Base-by-base conservation (phyloP, 371 early-diverging fungal genomes). In the Apophysomyces variabilis region DNA sequence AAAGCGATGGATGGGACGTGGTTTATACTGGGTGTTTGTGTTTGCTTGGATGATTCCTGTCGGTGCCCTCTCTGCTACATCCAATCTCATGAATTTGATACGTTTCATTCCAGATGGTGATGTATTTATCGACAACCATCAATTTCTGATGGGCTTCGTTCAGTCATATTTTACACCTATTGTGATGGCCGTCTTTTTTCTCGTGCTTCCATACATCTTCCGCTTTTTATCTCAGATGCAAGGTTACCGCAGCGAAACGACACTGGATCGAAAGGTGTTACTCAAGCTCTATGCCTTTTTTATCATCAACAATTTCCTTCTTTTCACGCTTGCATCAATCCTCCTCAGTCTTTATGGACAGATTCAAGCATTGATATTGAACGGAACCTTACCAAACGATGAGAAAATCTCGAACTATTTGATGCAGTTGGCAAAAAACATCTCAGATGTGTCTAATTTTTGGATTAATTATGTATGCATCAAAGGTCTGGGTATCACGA, bases 231-330 rank as follows among this genome's bases (percentile, higher is more conserved):
- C 92, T 13, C 76, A 86, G 57, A 82, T 88, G 63, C 92, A 93
- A 77, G 94, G 94, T 16, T 89, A 89, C 38, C 67, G 79, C n/a
- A 89, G 91, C 44, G 75, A 85, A 18, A 83, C 90, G 0, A 90
- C 89, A 3, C 83, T 90, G 5, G 92, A 94, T 57, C 85, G 90
- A 39, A 74, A 77, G 38, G 89, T 91, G 35, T 74, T 92, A 66
- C 75, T 86, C 69, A 94, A 92, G 73, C 85, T 88, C 66, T 93
- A 90, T 72, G 74, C 87, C n/a, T 94, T 93, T 74, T 90, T 88
- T 67, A 85, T 92, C 32, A 67, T 90, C 66, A 87, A 87, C 72
- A 89, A 90, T 74, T 67, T 90, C 38, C 64, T 88, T 57, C 79
- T 89, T n/a, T 86, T 89, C 64, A 89, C 88, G 7, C 64, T 90